Percentiles rank a stretch among this genome's conserved stretches.
These are phyloP conservation scores for Sanguinoderma infundibulare DNA, from an alignment of 1,284 basidiomycete genomes.

Conservation along the genomic window DNA sequence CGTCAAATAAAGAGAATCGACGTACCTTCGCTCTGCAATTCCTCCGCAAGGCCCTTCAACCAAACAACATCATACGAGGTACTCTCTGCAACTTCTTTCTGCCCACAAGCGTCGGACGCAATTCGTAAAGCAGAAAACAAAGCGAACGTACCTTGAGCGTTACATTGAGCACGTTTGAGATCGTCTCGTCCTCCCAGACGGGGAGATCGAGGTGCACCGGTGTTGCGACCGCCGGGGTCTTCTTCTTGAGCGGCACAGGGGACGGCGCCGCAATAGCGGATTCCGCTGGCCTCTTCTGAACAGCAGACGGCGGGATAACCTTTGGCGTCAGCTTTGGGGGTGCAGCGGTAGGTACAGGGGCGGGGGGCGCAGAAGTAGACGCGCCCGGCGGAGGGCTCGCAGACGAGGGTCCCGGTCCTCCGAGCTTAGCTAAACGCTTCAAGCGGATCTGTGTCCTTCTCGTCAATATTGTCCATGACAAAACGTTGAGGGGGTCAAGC, in stretches of 20 bases:
- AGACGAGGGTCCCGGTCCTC: constrained; percentile 44
- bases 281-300: constrained; percentile 37
- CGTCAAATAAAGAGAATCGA: constrained; percentile 7
- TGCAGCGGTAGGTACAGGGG: constrained; percentile 14
- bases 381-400: constrained; percentile 40
- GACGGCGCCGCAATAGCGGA: constrained; percentile 31
- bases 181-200: constrained; percentile 76
- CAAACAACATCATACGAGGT: constrained; percentile 79
- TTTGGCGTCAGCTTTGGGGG: constrained; percentile 27
- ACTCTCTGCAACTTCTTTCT: constrained; percentile 75
- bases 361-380: constrained; percentile 27
- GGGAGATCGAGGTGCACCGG: constrained; percentile 57
- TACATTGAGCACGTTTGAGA: constrained; percentile 74
- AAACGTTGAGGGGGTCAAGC: constrained; percentile 18
- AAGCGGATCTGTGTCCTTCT: constrained; percentile 71
- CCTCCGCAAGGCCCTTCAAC: constrained; percentile 79
- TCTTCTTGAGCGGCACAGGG: constrained; percentile 50
- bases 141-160: constrained; percentile 73
- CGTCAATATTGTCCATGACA: background rate
- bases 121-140: background rate
- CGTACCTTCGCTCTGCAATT: constrained; percentile 76
- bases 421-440: constrained; percentile 84
- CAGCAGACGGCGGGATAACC: constrained; percentile 1
- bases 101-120: background rate
- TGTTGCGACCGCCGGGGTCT: constrained; percentile 35